Evolutionary conservation across 345 rosid species (phyloP).

Genomic region (Salix brachista): DNA sequence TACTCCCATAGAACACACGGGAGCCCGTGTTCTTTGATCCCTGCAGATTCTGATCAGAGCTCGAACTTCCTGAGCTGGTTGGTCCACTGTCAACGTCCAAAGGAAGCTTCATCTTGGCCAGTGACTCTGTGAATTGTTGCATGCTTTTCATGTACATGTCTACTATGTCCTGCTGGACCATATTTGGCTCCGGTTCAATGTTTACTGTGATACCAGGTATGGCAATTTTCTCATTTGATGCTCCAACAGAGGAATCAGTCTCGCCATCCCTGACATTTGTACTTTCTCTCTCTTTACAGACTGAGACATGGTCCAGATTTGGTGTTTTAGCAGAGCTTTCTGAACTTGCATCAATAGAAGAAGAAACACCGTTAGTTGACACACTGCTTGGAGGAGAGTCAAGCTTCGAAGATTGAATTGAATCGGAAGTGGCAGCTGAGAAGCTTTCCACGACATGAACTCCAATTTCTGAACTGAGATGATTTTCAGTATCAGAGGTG

Average conservation of each 20-base stretch:
- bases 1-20: slow-evolving; percentile 97
- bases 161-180: slow-evolving; percentile 91
- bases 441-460: slow-evolving; percentile 43
- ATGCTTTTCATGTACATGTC: slow-evolving; percentile 99
- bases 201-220: slow-evolving; percentile 53
- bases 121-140: slow-evolving; percentile 98
- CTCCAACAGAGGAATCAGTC: slow-evolving; percentile 50
- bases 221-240: slow-evolving; percentile 29
- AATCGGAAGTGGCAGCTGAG: slow-evolving; percentile 39
- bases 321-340: slow-evolving; percentile 36
- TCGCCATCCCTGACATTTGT: slow-evolving; percentile 37
- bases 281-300: slow-evolving; percentile 35
- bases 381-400: slow-evolving; percentile 82
- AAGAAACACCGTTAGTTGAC: slow-evolving; percentile 69
- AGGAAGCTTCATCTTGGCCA: slow-evolving; percentile 99
- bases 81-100: slow-evolving; percentile 69
- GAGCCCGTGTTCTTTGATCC: slow-evolving; percentile 64
- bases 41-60: slow-evolving; percentile 68
- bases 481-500: slow-evolving; percentile 53
- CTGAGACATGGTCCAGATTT: slow-evolving; percentile 43
- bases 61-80: slow-evolving; percentile 73
- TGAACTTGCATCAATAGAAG: slow-evolving; percentile 58
- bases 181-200: slow-evolving; percentile 66
- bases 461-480: slow-evolving; percentile 43
- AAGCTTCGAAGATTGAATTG: slow-evolving; percentile 49